Conservation (phyloP, 192 early-diverging fungal genomes). For the Oehlia diaphana region DNA sequence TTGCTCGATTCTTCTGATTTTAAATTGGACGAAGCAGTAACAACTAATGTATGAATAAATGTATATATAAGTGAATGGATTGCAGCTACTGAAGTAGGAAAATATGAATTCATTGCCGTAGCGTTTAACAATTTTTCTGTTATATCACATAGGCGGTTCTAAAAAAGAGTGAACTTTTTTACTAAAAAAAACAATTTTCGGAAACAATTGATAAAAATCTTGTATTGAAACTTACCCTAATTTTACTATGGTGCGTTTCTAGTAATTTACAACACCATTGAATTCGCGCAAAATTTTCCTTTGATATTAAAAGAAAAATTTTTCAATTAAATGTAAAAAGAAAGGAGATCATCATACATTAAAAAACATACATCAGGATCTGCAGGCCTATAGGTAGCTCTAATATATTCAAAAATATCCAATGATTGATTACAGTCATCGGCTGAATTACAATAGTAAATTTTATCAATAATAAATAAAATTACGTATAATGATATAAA, state of each 20-base stretch:
- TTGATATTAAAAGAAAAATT: neutral
- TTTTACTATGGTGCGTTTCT: slow-evolving; percentile 14
- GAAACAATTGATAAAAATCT: neutral
- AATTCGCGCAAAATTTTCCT: slow-evolving; percentile 41
- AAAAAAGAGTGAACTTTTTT: neutral
- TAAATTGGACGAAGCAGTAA: neutral
- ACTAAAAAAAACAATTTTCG: neutral
- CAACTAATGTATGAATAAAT: slow-evolving; percentile 34
- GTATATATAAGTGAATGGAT: slow-evolving; percentile 41
- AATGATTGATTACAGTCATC: slow-evolving; percentile 39
- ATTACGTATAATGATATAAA: too few relatives aligned
- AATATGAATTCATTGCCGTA: slow-evolving; percentile 12
- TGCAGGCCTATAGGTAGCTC: slow-evolving; percentile 20
- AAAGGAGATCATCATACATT: neutral
- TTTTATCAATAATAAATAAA: neutral
- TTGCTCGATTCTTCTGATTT: neutral
- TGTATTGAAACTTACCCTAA: slow-evolving; percentile 30
- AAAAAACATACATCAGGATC: slow-evolving; percentile 28
- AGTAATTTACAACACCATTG: slow-evolving; percentile 39
- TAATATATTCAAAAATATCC: slow-evolving; percentile 44
- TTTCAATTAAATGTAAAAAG: neutral
- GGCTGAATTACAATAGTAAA: slow-evolving; percentile 14
- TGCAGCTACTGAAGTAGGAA: slow-evolving; percentile 33
- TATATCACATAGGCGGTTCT: slow-evolving; percentile 35
- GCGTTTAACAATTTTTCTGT: slow-evolving; percentile 28